Base-by-base conservation (phyloP, 2,329 filamentous ascomycete species). In the Hypomyces rosellus region DNA sequence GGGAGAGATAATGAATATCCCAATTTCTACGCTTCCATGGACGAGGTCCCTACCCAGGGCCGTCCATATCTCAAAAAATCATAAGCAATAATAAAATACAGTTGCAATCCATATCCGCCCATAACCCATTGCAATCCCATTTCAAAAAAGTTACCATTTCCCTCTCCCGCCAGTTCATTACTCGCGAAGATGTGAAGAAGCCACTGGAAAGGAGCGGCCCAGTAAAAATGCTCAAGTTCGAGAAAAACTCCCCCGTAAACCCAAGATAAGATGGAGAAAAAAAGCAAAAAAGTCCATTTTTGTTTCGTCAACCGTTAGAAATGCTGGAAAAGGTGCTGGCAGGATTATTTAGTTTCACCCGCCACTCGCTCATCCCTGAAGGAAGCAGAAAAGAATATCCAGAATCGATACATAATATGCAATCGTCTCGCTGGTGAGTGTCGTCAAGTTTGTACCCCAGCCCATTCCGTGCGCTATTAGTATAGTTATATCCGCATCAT, bases 71-170 rank as follows among this genome's bases (percentile, higher is more conserved):
- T 52, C 43, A 11, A 30, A 30, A 30, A 30, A 30, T 42, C 48
- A 48, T 41, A 34, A 30, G 20, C 33, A 53, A 40, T 38, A 33
- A 40, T 56, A 56, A 46, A 56, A 52, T 56, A 56, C 54, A 56
- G 43, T 45, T 52, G 34, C 50, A 46, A 44, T 47, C 49, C 41
- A 43, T 37, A 18, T 45, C 33, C 8, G 37, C 52, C 46, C 48
- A 51, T 54, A 46, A 39, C 53, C 52, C 34, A 45, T 47, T 46
- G 45, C 44, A 42, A 11, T 20, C 39, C 42, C 40, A 38, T 44
- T 51, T 38, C 46, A 40, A 36, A 40, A n/a, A n/a, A 20, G 18
- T 7, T 40, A 34, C 33, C 48, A 30, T 36, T 47, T 47, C 46
- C 18, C 37, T 38, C 34, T 36, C 49, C 18, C 40, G 37, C 40